Percentiles rank a stretch among this genome's conserved stretches.
These are phyloP conservation scores for Hypocreales sp. DNA, from an alignment of 2,329 filamentous ascomycete species.

Conservation along the genomic window DNA sequence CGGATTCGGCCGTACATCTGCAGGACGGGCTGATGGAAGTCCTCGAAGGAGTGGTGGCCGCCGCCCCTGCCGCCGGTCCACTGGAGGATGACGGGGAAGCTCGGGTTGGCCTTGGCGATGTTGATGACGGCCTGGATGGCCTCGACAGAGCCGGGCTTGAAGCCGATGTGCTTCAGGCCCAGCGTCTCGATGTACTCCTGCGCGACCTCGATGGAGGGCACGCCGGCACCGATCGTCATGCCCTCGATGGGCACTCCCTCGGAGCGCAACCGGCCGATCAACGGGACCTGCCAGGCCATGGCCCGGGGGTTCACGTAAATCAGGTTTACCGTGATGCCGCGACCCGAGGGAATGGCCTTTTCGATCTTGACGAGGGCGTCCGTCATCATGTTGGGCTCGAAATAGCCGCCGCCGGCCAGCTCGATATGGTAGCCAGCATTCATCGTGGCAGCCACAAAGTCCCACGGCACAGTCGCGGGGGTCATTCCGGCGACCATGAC, in stretches of 20 bases:
- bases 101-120: slow-evolving; percentile 85
- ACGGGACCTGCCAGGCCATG: slow-evolving; percentile 85
- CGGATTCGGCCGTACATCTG: slow-evolving; percentile 85
- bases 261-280: slow-evolving; percentile 63
- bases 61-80: slow-evolving; percentile 92
- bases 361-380: slow-evolving; percentile 75
- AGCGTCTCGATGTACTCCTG: slow-evolving; percentile 90
- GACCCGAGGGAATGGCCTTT: slow-evolving; percentile 65
- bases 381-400: slow-evolving; percentile 68
- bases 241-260: slow-evolving; percentile 87
- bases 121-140: slow-evolving; percentile 83
- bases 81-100: slow-evolving; percentile 83
- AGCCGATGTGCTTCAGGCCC: slow-evolving; percentile 81
- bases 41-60: slow-evolving; percentile 88
- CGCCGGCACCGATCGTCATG: slow-evolving; percentile 82
- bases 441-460: slow-evolving; percentile 86
- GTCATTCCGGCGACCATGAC: slow-evolving; percentile 93
- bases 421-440: slow-evolving; percentile 92
- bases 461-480: slow-evolving; percentile 74
- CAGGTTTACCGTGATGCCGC: slow-evolving; percentile 77
- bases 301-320: slow-evolving; percentile 84
- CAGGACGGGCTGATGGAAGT: slow-evolving; percentile 85
- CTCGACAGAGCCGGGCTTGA: slow-evolving; percentile 84
- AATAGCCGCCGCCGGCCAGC: slow-evolving; percentile 80
- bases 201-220: slow-evolving; percentile 84